Evolutionary conservation across 1,139 yeast genomes (phyloP).

Genomic region (Suhomyces guaymorum): DNA sequence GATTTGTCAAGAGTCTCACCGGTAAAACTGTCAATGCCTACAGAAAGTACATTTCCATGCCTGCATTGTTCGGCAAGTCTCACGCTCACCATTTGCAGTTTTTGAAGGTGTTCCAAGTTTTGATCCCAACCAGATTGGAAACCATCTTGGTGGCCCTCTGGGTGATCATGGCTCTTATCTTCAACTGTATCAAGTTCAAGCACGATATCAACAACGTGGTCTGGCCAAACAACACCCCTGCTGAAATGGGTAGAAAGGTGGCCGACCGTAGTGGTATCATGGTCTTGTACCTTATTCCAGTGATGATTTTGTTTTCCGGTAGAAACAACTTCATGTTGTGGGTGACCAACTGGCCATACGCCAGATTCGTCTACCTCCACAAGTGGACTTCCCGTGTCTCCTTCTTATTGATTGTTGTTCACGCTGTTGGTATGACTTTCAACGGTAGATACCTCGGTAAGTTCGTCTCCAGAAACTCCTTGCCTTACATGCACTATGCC

Average conservation of each 20-base stretch:
- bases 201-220: slow-evolving; percentile 35
- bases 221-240: slow-evolving; percentile 27
- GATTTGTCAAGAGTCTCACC: slow-evolving; percentile 29
- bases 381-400: slow-evolving; percentile 61
- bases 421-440: slow-evolving; percentile 50
- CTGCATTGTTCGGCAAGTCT: slow-evolving; percentile 45
- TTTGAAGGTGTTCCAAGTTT: slow-evolving; percentile 32
- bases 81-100: slow-evolving; percentile 42
- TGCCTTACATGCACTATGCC: slow-evolving; percentile 56
- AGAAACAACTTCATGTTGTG: slow-evolving; percentile 66
- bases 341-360: slow-evolving; percentile 65
- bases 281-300: slow-evolving; percentile 50
- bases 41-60: slow-evolving; percentile 48
- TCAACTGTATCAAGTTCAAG: slow-evolving; percentile 42
- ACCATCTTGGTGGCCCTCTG: slow-evolving; percentile 32
- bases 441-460: slow-evolving; percentile 38
- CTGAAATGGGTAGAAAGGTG: slow-evolving; percentile 53
- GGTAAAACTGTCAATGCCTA: slow-evolving; percentile 35
- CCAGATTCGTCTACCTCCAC: slow-evolving; percentile 64
- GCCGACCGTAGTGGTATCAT: slow-evolving; percentile 64
- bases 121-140: slow-evolving; percentile 69
- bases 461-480: slow-evolving; percentile 36
- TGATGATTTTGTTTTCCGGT: slow-evolving; percentile 58
- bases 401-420: slow-evolving; percentile 40
- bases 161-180: slow-evolving; percentile 46